phyloP scores from a whole-genome alignment of 2,329 filamentous ascomycete species.

The Cercospora sojina region DNA sequence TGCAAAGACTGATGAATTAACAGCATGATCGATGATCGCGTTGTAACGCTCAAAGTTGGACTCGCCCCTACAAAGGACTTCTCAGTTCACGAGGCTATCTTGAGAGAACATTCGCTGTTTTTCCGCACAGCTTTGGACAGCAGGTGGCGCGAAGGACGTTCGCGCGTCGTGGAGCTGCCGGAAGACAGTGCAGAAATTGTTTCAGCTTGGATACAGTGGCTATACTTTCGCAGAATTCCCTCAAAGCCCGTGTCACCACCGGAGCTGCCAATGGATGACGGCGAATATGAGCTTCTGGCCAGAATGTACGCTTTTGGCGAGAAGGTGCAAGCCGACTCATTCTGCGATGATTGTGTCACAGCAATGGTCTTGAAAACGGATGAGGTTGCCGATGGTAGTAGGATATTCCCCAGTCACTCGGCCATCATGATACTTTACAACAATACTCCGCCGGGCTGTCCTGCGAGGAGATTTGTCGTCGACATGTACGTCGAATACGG shows the following conservation, averaged over 20 bases:
- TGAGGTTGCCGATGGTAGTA: conserved; percentile 25
- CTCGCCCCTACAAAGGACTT: conserved; percentile 14
- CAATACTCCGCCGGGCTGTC: conserved; percentile 20
- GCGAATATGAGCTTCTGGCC: conserved; percentile 24
- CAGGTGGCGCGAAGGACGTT: conserved; percentile 26
- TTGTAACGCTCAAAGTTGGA: conserved; percentile 19
- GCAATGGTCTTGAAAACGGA: conserved; percentile 27
- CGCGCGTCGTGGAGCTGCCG: conserved; percentile 20
- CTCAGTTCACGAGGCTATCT: conserved; percentile 24
- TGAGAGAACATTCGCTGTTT: conserved; percentile 20
- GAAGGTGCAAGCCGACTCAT: conserved; percentile 24
- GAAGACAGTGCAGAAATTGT: conserved; percentile 22
- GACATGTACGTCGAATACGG: conserved; percentile 28
- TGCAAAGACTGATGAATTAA: conserved; percentile 1
- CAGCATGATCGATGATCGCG: conserved; percentile 25
- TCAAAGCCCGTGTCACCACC: conserved; percentile 24
- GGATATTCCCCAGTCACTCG: conserved; percentile 24
- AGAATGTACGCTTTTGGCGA: conserved; percentile 25
- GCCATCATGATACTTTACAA: conserved; percentile 27
- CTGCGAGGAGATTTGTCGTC: conserved; percentile 22
- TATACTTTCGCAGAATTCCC: conserved; percentile 26
- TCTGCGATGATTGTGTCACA: conserved; percentile 26
- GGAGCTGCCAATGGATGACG: conserved; percentile 26
- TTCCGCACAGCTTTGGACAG: conserved; percentile 27
- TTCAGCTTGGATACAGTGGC: conserved; percentile 25